Evolutionary conservation across 2,329 filamentous ascomycete species (phyloP).

Genomic region (Penicillium sp.): DNA sequence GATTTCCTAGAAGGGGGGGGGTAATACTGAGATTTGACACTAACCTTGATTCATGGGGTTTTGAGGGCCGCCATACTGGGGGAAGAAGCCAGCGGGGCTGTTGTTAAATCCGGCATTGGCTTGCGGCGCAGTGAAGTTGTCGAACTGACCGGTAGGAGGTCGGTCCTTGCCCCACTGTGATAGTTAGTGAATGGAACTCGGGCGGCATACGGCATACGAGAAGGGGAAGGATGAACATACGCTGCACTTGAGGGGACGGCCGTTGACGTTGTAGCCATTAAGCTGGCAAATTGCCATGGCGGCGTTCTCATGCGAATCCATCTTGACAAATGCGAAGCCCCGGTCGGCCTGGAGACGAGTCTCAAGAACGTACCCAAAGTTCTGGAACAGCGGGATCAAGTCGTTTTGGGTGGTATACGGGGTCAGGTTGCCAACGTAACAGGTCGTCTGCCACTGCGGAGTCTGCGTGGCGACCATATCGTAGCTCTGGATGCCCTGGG

Average conservation of each 20-base stretch:
- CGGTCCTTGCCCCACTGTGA: slow-evolving; percentile 97
- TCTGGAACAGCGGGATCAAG: slow-evolving; percentile 95
- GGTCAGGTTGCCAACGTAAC: slow-evolving; percentile 96
- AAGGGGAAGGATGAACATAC: slow-evolving; percentile 61
- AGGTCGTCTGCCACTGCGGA: slow-evolving; percentile 96
- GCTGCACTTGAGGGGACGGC: slow-evolving; percentile 95
- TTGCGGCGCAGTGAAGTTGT: slow-evolving; percentile 80
- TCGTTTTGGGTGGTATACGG: slow-evolving; percentile 97
- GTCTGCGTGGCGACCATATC: slow-evolving; percentile 96
- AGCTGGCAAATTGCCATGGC: slow-evolving; percentile 98
- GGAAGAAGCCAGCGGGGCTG: slow-evolving; percentile 81
- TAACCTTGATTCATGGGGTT: slow-evolving; percentile 62
- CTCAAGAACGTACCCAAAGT: slow-evolving; percentile 96
- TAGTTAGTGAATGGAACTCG: slow-evolving; percentile 19
- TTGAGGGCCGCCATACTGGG: slow-evolving; percentile 80
- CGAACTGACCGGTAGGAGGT: slow-evolving; percentile 78
- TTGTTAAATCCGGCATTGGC: slow-evolving; percentile 67
- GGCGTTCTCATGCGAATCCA: slow-evolving; percentile 97
- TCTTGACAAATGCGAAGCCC: slow-evolving; percentile 98
- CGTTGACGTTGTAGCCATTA: slow-evolving; percentile 97
- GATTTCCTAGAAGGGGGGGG: background rate
- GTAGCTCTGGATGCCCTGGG: slow-evolving; percentile 93
- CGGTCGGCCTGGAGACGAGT: slow-evolving; percentile 97
- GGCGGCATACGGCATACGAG: slow-evolving; percentile 20
- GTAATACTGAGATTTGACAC: slow-evolving; percentile 7